Evolutionary conservation across 1,284 basidiomycete species (phyloP).

Genomic region (Ganoderma leucocontextum): DNA sequence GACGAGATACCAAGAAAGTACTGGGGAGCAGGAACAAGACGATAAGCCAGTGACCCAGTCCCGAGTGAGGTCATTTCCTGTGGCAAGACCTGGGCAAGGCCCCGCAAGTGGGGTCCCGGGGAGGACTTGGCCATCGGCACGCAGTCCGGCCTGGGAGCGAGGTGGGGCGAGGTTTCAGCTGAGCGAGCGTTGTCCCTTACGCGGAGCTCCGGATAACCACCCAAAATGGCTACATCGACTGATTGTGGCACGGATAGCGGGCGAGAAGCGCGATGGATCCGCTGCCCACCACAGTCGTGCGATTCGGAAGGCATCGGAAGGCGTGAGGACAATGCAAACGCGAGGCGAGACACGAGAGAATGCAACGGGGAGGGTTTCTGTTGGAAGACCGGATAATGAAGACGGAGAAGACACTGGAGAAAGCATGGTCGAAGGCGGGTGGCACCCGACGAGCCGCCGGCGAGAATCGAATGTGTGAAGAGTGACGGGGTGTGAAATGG

Average conservation of each 20-base stretch:
- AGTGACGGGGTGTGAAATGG: constrained; percentile 28
- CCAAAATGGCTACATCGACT: constrained; percentile 20
- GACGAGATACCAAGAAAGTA: neutral
- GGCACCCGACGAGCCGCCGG: constrained; percentile 3
- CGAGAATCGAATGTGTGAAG: constrained; percentile 25
- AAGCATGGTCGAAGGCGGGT: constrained; percentile 3
- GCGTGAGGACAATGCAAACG: constrained; percentile 9
- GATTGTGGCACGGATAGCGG: constrained; percentile 30
- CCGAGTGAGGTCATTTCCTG: constrained; percentile 8
- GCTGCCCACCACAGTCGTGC: constrained; percentile 12
- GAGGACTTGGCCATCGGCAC: neutral
- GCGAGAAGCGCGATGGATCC: constrained; percentile 13
- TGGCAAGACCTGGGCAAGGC: neutral
- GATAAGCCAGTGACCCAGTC: neutral
- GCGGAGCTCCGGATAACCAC: constrained; percentile 5
- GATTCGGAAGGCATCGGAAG: constrained; percentile 3
- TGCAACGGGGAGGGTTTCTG: neutral
- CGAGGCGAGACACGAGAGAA: neutral
- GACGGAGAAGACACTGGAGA: neutral
- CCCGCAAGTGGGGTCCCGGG: neutral
- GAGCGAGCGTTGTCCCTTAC: neutral
- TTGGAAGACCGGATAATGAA: neutral
- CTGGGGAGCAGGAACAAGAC: neutral
- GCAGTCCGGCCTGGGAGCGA: neutral
- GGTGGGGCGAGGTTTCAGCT: constrained; percentile 1